Conservation (phyloP, 495 filamentous ascomycete genomes). For the Mycothermus thermophilus region DNA sequence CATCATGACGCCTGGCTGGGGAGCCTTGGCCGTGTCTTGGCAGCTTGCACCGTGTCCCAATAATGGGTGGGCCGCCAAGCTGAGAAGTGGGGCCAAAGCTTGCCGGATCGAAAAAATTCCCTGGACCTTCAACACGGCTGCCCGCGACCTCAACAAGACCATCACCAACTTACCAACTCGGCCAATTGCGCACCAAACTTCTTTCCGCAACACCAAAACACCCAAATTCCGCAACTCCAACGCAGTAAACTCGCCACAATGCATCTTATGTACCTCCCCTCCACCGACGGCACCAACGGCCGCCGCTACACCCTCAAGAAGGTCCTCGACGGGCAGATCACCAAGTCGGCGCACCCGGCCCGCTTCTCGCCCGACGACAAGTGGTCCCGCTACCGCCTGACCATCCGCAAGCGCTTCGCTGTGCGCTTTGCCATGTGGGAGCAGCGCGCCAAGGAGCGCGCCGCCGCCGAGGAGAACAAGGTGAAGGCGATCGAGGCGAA, state of each 20-base stretch:
- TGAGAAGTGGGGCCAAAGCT: no score
- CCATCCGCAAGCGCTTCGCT: slow-evolving; percentile 81
- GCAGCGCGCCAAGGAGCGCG: neutral
- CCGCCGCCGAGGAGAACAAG: neutral
- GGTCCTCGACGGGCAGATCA: slow-evolving; percentile 61
- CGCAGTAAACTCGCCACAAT: slow-evolving; percentile 27
- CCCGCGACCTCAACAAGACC: neutral
- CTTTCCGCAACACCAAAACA: neutral
- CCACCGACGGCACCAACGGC: slow-evolving; percentile 48
- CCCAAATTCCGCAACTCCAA: no score
- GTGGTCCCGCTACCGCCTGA: slow-evolving; percentile 87
- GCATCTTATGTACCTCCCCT: slow-evolving; percentile 82
- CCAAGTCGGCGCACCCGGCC: slow-evolving; percentile 91
- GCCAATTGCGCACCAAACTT: neutral
- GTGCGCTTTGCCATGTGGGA: slow-evolving; percentile 36
- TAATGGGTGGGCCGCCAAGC: no score
- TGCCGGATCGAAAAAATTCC: no score
- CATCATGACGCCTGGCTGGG: no score
- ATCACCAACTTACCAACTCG: slow-evolving; percentile 1
- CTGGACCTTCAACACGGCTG: no score
- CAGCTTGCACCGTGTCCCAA: no score
- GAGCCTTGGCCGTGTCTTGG: no score
- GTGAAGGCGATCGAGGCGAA: neutral
- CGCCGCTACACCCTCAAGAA: slow-evolving; percentile 76
- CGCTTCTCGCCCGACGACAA: slow-evolving; percentile 97